Evolutionary conservation across 2,329 filamentous ascomycete genomes (phyloP), one percentile per base, ranked within the genome.

Genomic region (Chrysoporthe deuterocubensis): DNA sequence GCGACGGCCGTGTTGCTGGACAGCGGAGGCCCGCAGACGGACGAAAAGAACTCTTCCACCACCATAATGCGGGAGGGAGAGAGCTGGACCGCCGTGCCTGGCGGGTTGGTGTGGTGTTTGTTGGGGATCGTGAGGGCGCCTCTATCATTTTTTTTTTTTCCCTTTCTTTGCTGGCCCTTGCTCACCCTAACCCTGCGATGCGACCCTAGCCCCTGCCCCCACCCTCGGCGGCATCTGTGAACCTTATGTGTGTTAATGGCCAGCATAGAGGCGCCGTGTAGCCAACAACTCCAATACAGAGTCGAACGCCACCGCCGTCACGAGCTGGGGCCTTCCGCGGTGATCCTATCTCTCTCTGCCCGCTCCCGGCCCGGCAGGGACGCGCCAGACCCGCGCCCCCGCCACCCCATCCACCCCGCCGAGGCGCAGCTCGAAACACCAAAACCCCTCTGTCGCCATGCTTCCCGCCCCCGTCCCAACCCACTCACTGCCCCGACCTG

Each of bases 1-100:
- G 86, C 83, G 64, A 90, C 82, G 71, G 87, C 84, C 1, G 88
- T 89, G 75, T 89, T 89, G 74, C 88, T 85, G 69, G 86, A 80
- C 67, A 89, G 78, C 4, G 84, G 87, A 58, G 85, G 83, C 34
- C 87, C 88, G 66, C 82, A 83, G 70, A 89, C 82, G 63, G 87
- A 81, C 46, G 86, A 85, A 71, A 89, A 82, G 75, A 90, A 87
- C 68, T 84, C 82, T 75, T 90, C 87, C 32, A 85, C 83, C 64
- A 89, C 75, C 87, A 90, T 90, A 9, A 40, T 57, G 14, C 16
- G 42, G 21, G 34, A n/a, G 8, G 48, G 44, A 18, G 26, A 21
- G 16, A 60, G 40, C 13, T 40, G 32, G n/a, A 2, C 21, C 6
- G n/a, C 11, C 7, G 21, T 26, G n/a, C n/a, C 57, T 60, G n/a